Conservation (phyloP, 768 basidiomycete species). For the Amanita pallidorosea region DNA sequence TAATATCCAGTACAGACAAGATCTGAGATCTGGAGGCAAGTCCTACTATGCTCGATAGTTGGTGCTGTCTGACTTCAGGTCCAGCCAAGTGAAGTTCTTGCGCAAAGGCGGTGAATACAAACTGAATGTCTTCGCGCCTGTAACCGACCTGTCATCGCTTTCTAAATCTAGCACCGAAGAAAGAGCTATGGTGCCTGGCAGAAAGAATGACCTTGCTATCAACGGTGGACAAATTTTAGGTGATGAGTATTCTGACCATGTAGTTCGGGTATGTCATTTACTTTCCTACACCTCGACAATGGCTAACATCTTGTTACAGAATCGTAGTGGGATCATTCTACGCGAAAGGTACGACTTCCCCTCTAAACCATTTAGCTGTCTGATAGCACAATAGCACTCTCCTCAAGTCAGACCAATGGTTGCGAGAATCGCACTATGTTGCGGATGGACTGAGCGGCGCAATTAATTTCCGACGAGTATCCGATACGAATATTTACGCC, state of each 20-base stretch:
- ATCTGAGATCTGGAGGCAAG: conserved; percentile 91
- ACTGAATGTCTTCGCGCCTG: conserved; percentile 84
- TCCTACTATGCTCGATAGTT: not conserved
- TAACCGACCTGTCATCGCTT: conserved; percentile 76
- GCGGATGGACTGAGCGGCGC: conserved; percentile 77
- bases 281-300: not conserved
- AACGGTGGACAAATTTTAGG: conserved; percentile 80
- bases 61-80: not conserved
- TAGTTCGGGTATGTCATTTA: conserved; percentile 56
- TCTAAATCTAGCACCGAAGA: conserved; percentile 57
- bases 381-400: conserved; percentile 42
- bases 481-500: conserved; percentile 75
- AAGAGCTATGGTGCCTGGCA: conserved; percentile 50
- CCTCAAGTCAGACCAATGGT: conserved; percentile 91
- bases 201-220: conserved; percentile 64
- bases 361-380: not conserved
- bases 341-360: conserved; percentile 56
- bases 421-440: conserved; percentile 57
- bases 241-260: conserved; percentile 93
- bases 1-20: conserved; percentile 35
- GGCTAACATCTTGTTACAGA: conserved; percentile 28
- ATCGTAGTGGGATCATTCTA: conserved; percentile 89
- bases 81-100: conserved; percentile 78
- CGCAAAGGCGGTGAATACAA: conserved; percentile 73
- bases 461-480: conserved; percentile 86